These are phyloP conservation scores for Cryptosporidium sp. DNA, from an alignment of 169 alveolate genomes.

Conservation along the genomic window DNA sequence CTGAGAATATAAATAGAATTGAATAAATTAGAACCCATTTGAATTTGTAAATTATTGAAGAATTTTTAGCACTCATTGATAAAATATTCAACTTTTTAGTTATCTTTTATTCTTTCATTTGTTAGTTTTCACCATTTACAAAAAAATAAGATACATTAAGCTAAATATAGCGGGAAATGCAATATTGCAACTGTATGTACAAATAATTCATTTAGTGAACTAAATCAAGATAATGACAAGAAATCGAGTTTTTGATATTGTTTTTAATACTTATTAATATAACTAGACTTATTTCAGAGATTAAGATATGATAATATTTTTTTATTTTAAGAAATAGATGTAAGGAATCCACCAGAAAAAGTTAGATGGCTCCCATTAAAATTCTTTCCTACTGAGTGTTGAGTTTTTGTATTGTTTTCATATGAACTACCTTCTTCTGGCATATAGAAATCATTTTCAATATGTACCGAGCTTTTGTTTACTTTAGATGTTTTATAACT, in stretches of 20 bases:
- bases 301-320: neutral
- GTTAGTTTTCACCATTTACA: neutral
- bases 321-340: conserved; percentile 16
- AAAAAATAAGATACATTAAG: neutral
- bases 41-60: neutral
- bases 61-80: neutral
- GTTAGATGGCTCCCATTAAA: conserved; percentile 53
- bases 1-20: neutral
- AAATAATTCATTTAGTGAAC: no score
- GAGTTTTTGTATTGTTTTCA: neutral
- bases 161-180: neutral
- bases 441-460: conserved; percentile 34
- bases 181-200: neutral
- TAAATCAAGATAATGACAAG: no score
- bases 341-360: conserved; percentile 35
- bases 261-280: neutral
- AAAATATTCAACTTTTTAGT: neutral
- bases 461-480: conserved; percentile 38
- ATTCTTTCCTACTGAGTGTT: conserved; percentile 1
- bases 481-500: conserved; percentile 1
- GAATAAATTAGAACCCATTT: neutral
- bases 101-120: neutral
- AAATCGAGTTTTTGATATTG: neutral
- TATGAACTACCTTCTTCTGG: conserved; percentile 33
- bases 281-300: neutral